Conservation (phyloP, 2,329 filamentous ascomycete genomes). For the Fusarium albidum region DNA sequence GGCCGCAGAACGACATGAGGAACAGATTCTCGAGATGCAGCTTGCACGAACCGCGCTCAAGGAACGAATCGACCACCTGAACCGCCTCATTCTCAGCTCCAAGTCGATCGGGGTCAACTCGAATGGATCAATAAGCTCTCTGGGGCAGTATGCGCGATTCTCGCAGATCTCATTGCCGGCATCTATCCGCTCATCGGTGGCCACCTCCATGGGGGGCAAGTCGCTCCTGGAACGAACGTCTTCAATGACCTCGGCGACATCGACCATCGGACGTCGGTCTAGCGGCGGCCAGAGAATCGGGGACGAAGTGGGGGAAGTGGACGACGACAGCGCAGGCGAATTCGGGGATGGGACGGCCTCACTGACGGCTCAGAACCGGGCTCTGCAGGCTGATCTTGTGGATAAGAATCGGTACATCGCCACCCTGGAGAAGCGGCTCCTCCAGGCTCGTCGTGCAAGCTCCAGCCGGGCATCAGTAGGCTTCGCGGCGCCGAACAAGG, state of each 20-base stretch:
- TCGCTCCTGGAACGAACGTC: slow-evolving; percentile 69
- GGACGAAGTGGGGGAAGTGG: slow-evolving; percentile 61
- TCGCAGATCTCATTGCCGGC: slow-evolving; percentile 65
- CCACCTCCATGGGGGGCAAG: slow-evolving; percentile 63
- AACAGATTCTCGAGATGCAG: slow-evolving; percentile 99
- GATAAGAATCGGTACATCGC: slow-evolving; percentile 98
- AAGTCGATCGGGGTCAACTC: slow-evolving; percentile 94
- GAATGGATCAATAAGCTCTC: slow-evolving; percentile 73
- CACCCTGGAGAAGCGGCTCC: slow-evolving; percentile 88
- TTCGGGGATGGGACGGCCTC: slow-evolving; percentile 88
- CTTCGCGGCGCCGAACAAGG: slow-evolving; percentile 67
- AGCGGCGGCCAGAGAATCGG: slow-evolving; percentile 54
- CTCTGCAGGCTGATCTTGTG: slow-evolving; percentile 92
- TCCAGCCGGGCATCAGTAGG: slow-evolving; percentile 86
- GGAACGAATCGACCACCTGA: slow-evolving; percentile 96
- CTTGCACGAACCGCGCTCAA: slow-evolving; percentile 94
- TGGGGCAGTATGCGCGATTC: slow-evolving; percentile 69
- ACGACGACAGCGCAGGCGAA: slow-evolving; percentile 76
- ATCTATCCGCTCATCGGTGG: slow-evolving; percentile 74
- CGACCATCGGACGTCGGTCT: slow-evolving; percentile 65
- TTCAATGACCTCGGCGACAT: slow-evolving; percentile 71
- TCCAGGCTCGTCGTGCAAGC: slow-evolving; percentile 90
- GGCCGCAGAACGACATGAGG: slow-evolving; percentile 86
- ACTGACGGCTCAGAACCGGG: slow-evolving; percentile 82
- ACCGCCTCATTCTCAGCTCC: slow-evolving; percentile 92